Base-by-base conservation (phyloP, 139 green algal species). In the Chlorokybus atmophyticus region DNA sequence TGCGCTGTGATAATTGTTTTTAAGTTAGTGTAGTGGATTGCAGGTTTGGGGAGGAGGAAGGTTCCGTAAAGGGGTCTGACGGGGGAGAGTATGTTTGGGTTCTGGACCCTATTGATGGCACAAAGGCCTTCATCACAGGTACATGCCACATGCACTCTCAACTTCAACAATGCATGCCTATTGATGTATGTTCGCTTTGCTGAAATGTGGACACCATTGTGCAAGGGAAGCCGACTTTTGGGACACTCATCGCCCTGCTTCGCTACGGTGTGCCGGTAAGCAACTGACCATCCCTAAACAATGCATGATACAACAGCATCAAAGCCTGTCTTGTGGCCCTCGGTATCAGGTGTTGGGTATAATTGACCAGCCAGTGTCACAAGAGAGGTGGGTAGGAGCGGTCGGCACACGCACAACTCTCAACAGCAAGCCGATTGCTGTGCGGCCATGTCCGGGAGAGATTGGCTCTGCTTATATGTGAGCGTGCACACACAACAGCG, bases 91-190 rank as follows among this genome's bases (percentile, higher is more conserved):
- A 75, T 51, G 60, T 87, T 55, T 97, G 90, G 91, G 83, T 98
- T 8, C 53, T 98, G 8, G 91, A 98, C 73, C 91, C 91, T 3
- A 97, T 98, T 38, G 91, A 98, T 57, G 91, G 91, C 40, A 98
- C 91, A n/a, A 94, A 94, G 68, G 87, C 74, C 71, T 98, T 97
- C 74, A 96, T 98, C 62, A 98, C 88, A 56, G 87, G 86, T 85
- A 28, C 1, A 52, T 60, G 52, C 14, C 10, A 19, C 52, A 10
- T 17, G 19, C 38, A 60, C 10, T 14, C 26, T 17, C 10, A 55
- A 55, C n/a, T n/a, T n/a, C n/a, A n/a, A n/a, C n/a, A n/a, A n/a
- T n/a, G n/a, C n/a, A n/a, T n/a, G n/a, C n/a, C n/a, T n/a, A n/a
- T n/a, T n/a, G n/a, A n/a, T n/a, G n/a, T n/a, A n/a, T n/a, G n/a